Conservation (phyloP, 768 basidiomycete species). For the Wakefieldia striispora region DNA sequence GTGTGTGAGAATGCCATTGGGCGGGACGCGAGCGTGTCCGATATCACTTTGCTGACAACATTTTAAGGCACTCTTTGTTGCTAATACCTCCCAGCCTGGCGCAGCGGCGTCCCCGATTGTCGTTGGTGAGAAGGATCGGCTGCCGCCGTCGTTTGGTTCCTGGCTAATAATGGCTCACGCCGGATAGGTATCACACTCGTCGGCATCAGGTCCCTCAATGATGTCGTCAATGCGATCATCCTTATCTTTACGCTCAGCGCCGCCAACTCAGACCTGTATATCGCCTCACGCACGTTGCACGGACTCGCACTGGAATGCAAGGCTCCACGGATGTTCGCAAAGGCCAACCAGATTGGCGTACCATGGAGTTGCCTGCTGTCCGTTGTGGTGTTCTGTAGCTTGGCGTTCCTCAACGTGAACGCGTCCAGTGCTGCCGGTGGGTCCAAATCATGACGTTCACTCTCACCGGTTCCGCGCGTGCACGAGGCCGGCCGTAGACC, state of each 20-base stretch:
- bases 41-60: not conserved
- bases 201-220: slow-evolving; percentile 56
- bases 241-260: slow-evolving; percentile 64
- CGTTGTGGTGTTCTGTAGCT: slow-evolving; percentile 52
- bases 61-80: slow-evolving; percentile 32
- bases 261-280: slow-evolving; percentile 65
- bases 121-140: slow-evolving; percentile 43
- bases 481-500: too few species aligned
- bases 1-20: too few species aligned
- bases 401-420: slow-evolving; percentile 61
- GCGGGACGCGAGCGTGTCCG: too few species aligned
- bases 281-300: slow-evolving; percentile 50
- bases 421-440: slow-evolving; percentile 52
- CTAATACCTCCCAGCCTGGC: slow-evolving; percentile 37
- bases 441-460: not conserved
- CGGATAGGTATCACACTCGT: slow-evolving; percentile 29
- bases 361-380: slow-evolving; percentile 33
- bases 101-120: slow-evolving; percentile 68
- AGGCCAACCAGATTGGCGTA: slow-evolving; percentile 48
- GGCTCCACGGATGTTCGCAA: slow-evolving; percentile 42
- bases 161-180: not conserved
- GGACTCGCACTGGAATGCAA: slow-evolving; percentile 53
- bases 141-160: slow-evolving; percentile 6
- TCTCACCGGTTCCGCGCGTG: too few species aligned
- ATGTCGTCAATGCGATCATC: slow-evolving; percentile 53